A percentile compares a stretch with the other conserved stretches of the same genome.
Conservation (phyloP, 331 rosid genomes). For the Telfairia occidentalis region DNA sequence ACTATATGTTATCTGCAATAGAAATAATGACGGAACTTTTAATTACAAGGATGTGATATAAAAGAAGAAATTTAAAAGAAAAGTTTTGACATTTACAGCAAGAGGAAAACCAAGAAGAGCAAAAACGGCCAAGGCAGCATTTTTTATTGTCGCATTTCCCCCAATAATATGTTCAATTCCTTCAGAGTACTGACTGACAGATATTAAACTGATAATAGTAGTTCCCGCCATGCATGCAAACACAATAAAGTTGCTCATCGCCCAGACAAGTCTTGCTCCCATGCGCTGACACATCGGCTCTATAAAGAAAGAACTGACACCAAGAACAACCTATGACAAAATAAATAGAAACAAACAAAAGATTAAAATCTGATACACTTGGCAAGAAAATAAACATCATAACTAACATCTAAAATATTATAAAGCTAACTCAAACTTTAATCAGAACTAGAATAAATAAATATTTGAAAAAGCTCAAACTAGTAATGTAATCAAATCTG, state of each 20-base stretch:
- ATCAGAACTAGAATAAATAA: background rate
- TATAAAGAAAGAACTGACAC: conserved; percentile 78
- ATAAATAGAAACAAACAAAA: conserved; percentile 8
- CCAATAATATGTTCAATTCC: conserved; percentile 70
- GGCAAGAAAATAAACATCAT: background rate
- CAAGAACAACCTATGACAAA: conserved; percentile 71
- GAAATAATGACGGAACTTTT: conserved; percentile 17
- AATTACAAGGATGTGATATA: background rate
- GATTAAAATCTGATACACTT: background rate
- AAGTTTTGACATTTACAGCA: conserved; percentile 50
- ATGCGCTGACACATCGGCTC: conserved; percentile 89
- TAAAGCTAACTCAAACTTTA: background rate
- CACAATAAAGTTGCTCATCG: conserved; percentile 86
- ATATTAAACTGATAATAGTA: conserved; percentile 70
- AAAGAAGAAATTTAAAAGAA: background rate
- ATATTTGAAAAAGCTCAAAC: background rate
- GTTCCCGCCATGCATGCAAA: conserved; percentile 94
- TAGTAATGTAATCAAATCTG: conserved; percentile 29
- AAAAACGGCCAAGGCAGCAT: conserved; percentile 75
- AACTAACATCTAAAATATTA: background rate
- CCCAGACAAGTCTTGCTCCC: conserved; percentile 92
- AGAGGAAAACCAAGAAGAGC: conserved; percentile 96
- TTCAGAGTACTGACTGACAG: conserved; percentile 39
- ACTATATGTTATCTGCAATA: conserved; percentile 85
- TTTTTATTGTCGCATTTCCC: conserved; percentile 54